Conservation (phyloP, 768 basidiomycete species). For the Phylloporus scabripes region DNA sequence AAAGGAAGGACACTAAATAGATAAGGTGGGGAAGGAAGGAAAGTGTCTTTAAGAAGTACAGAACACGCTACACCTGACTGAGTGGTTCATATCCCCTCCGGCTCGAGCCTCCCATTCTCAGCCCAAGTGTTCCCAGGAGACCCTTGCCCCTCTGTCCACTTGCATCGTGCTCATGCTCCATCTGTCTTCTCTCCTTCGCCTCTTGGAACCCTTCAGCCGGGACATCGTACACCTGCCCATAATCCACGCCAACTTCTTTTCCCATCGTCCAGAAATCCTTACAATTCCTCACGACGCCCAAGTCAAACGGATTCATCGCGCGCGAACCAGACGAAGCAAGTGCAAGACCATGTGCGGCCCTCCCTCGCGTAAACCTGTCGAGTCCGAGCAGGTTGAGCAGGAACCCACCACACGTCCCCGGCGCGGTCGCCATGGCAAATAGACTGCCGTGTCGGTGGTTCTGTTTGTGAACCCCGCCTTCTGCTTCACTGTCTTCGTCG, state of each 20-base stretch:
- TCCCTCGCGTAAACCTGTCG: slow-evolving; percentile 90
- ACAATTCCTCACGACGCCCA: slow-evolving; percentile 74
- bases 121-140: slow-evolving; percentile 30
- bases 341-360: slow-evolving; percentile 81
- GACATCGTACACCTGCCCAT: slow-evolving; percentile 84
- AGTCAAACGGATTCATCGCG: slow-evolving; percentile 88
- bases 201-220: slow-evolving; percentile 80
- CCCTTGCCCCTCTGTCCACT: slow-evolving; percentile 38
- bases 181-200: slow-evolving; percentile 55
- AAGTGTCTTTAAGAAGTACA: background rate
- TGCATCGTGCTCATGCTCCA: slow-evolving; percentile 47
- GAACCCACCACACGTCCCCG: slow-evolving; percentile 47
- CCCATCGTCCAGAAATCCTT: slow-evolving; percentile 93
- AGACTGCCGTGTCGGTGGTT: slow-evolving; percentile 39
- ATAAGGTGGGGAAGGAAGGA: background rate
- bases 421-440: slow-evolving; percentile 31
- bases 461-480: slow-evolving; percentile 37
- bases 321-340: slow-evolving; percentile 49
- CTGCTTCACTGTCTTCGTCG: slow-evolving; percentile 38
- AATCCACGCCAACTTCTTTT: slow-evolving; percentile 82
- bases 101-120: slow-evolving; percentile 34
- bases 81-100: slow-evolving; percentile 34
- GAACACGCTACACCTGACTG: slow-evolving; percentile 20
- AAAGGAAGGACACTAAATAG: background rate
- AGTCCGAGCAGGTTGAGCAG: slow-evolving; percentile 88